A percentile compares a stretch with the other conserved stretches of the same genome.
Evolutionary conservation across 106 monocot species (phyloP).

Genomic region (Acorus calamus): DNA sequence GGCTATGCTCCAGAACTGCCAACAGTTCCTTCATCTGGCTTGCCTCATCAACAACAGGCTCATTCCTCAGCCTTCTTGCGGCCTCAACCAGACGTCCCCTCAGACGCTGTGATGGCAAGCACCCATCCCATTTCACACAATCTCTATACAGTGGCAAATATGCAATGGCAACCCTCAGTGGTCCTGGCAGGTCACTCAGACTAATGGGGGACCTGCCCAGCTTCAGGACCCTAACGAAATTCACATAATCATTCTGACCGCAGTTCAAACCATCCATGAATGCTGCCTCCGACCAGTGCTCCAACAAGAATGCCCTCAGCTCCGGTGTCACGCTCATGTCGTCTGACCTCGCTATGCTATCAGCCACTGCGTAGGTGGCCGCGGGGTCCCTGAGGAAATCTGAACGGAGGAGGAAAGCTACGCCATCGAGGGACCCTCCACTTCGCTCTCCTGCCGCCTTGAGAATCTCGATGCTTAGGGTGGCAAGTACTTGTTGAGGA

Average conservation of each 20-base stretch:
- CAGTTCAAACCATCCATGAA: slow-evolving; percentile 37
- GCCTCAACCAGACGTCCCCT: slow-evolving; percentile 78
- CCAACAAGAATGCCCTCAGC: slow-evolving; percentile 47
- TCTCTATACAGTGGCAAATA: slow-evolving; percentile 82
- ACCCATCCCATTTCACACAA: slow-evolving; percentile 41
- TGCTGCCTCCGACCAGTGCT: slow-evolving; percentile 76
- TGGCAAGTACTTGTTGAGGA: slow-evolving; percentile 13
- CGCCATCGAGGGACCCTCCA: too few relatives aligned
- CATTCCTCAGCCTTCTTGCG: slow-evolving; percentile 29
- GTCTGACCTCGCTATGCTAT: too few relatives aligned
- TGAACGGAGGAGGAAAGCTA: too few relatives aligned
- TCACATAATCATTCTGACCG: slow-evolving; percentile 58
- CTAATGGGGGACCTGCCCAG: slow-evolving; percentile 49
- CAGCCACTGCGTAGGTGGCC: too few relatives aligned
- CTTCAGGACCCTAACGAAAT: slow-evolving; percentile 56
- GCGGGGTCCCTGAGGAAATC: too few relatives aligned
- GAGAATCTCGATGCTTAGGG: too few relatives aligned
- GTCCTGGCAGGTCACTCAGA: slow-evolving; percentile 51
- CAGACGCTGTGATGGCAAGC: slow-evolving; percentile 59
- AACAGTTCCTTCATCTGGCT: slow-evolving; percentile 52
- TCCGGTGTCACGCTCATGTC: slow-evolving; percentile 36
- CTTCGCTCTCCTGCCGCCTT: too few relatives aligned
- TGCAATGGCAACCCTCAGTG: slow-evolving; percentile 50
- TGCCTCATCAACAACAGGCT: slow-evolving; percentile 17
- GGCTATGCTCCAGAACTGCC: slow-evolving; percentile 64